A percentile compares a stretch with the other conserved stretches of the same genome.
phyloP scores from a whole-genome alignment of 2,329 filamentous ascomycete species.

The Cyphellophora attinorum region DNA sequence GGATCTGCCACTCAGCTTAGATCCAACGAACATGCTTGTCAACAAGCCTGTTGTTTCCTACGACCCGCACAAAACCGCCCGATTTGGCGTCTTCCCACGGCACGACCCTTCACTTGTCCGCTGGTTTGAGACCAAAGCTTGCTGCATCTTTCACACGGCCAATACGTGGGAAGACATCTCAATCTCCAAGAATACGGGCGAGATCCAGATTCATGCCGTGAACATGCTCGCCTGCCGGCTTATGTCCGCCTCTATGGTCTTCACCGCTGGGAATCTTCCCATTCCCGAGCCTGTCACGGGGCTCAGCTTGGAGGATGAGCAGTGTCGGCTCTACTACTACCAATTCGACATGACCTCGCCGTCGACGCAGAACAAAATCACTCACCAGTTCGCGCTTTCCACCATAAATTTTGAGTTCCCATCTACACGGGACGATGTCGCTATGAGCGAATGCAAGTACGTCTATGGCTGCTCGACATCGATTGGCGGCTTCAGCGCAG shows the following conservation, averaged over 20 bases:
- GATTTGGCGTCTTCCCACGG: conserved; percentile 61
- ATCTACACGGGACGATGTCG: conserved; percentile 42
- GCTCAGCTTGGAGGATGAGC: conserved; percentile 46
- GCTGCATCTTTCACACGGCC: conserved; percentile 63
- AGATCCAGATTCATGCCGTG: conserved; percentile 33
- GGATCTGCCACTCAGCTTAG: conserved; percentile 57
- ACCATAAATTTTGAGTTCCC: conserved; percentile 62
- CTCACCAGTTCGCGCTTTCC: conserved; percentile 55
- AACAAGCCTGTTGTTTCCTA: conserved; percentile 51
- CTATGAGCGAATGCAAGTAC: conserved; percentile 51
- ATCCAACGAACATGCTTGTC: conserved; percentile 51
- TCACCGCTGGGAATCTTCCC: conserved; percentile 53
- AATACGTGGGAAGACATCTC: conserved; percentile 55
- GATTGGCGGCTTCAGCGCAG: conserved; percentile 47
- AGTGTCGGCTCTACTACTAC: conserved; percentile 63
- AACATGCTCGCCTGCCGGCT: conserved; percentile 59
- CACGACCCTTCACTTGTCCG: conserved; percentile 46
- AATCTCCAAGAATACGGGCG: conserved; percentile 18
- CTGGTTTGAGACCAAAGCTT: conserved; percentile 61
- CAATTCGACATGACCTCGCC: conserved; percentile 41
- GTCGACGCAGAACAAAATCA: conserved; percentile 30
- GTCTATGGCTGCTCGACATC: conserved; percentile 60
- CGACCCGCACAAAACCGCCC: conserved; percentile 45
- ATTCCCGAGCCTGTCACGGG: conserved; percentile 37
- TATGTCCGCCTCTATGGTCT: conserved; percentile 56